Evolutionary conservation across 2,329 filamentous ascomycete genomes (phyloP).

Genomic region (Colletotrichum brevisporum): DNA sequence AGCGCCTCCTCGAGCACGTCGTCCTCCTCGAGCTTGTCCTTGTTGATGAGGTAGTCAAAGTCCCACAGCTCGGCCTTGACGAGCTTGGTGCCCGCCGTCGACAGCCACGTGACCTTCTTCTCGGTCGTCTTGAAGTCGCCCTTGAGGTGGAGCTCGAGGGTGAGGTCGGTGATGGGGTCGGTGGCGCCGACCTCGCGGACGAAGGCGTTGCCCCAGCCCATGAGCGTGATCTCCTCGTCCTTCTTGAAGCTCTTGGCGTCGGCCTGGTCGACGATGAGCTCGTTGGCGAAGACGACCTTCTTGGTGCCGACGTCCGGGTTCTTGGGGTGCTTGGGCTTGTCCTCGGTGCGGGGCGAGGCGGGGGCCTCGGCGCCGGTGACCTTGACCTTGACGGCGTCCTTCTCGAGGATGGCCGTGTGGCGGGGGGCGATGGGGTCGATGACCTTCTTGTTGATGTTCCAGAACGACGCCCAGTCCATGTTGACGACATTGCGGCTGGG

Average conservation of each 20-base stretch:
- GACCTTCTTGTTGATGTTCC: constrained; percentile 83
- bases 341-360: constrained; percentile 73
- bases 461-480: constrained; percentile 86
- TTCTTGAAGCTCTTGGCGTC: constrained; percentile 86
- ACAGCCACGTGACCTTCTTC: constrained; percentile 97
- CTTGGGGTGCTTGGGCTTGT: constrained; percentile 91
- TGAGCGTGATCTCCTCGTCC: constrained; percentile 93
- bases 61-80: constrained; percentile 90
- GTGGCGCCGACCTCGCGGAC: constrained; percentile 75
- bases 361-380: constrained; percentile 79
- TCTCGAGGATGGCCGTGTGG: constrained; percentile 79
- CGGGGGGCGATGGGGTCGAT: constrained; percentile 83
- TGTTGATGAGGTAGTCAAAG: constrained; percentile 95
- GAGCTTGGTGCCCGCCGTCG: constrained; percentile 80
- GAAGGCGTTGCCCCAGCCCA: constrained; percentile 95
- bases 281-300: constrained; percentile 83
- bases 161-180: constrained; percentile 76
- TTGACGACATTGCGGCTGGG: constrained; percentile 87
- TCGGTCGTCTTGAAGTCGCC: constrained; percentile 96
- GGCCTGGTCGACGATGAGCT: constrained; percentile 86
- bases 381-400: constrained; percentile 79
- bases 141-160: constrained; percentile 89
- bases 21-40: constrained; percentile 92
- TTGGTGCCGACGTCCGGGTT: constrained; percentile 88
- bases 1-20: constrained; percentile 89